These are phyloP conservation scores for Turnera subulata DNA, from an alignment of 345 rosid genomes.

Conservation along the genomic window DNA sequence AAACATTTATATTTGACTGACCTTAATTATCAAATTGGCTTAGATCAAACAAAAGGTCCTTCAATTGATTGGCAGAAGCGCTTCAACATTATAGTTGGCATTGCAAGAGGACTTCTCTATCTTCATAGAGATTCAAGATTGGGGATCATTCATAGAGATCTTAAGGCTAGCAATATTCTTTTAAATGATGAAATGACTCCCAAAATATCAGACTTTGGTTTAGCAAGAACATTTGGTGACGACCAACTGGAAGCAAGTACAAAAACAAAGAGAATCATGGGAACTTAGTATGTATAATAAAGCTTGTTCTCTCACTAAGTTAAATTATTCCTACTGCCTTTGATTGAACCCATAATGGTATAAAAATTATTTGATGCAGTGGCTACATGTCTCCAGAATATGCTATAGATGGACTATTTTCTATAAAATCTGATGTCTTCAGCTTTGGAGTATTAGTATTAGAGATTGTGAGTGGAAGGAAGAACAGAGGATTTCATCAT, in stretches of 20 bases:
- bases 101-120: constrained; percentile 20
- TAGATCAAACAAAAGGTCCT: constrained; percentile 7
- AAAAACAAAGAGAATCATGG: constrained; percentile 12
- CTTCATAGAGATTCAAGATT: constrained; percentile 20
- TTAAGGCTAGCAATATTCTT: constrained; percentile 21
- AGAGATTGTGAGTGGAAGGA: constrained; percentile 10
- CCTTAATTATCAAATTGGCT: too few relatives aligned
- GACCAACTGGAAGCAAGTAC: constrained; percentile 22
- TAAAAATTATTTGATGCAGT: constrained; percentile 14
- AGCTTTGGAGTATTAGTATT: constrained; percentile 11
- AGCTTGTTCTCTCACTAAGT: background rate
- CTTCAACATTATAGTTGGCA: constrained; percentile 13
- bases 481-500: constrained; percentile 3
- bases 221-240: constrained; percentile 13
- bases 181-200: constrained; percentile 17
- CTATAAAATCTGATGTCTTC: constrained; percentile 15
- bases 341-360: constrained; percentile 2
- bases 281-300: constrained; percentile 19
- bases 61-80: constrained; percentile 13
- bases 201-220: constrained; percentile 22
- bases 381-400: constrained; percentile 20
- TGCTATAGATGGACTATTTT: constrained; percentile 12
- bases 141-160: constrained; percentile 20
- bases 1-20: too few relatives aligned
- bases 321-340: background rate